Conservation (phyloP, 2,329 filamentous ascomycete genomes). For the Fusarium neocosmosporiellum region DNA sequence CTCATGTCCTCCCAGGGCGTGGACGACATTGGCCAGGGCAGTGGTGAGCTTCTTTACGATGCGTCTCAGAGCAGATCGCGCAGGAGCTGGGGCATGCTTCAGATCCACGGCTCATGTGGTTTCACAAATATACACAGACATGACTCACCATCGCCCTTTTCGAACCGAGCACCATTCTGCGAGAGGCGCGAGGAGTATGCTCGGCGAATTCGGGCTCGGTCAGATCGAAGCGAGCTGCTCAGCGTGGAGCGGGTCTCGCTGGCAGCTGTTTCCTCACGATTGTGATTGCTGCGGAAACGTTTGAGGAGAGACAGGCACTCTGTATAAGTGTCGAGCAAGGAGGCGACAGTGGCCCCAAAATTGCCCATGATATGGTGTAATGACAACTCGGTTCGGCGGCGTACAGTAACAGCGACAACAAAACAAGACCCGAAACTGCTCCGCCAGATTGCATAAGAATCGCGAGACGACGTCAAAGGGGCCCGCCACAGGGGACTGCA, state of each 20-base stretch:
- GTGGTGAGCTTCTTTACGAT: slow-evolving; percentile 57
- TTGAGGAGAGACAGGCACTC: slow-evolving; percentile 58
- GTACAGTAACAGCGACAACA: slow-evolving; percentile 11
- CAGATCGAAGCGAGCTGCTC: slow-evolving; percentile 52
- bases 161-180: slow-evolving; percentile 55
- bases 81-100: slow-evolving; percentile 46
- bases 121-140: slow-evolving; percentile 14
- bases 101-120: slow-evolving; percentile 16
- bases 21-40: slow-evolving; percentile 54
- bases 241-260: slow-evolving; percentile 42
- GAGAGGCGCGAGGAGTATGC: slow-evolving; percentile 57
- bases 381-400: slow-evolving; percentile 13
- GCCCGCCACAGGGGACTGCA: slow-evolving; percentile 26
- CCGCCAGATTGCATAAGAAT: slow-evolving; percentile 32
- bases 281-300: slow-evolving; percentile 42
- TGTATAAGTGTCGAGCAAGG: slow-evolving; percentile 60
- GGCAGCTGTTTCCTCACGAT: slow-evolving; percentile 32
- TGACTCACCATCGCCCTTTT: slow-evolving; percentile 61
- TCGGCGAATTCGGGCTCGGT: slow-evolving; percentile 54
- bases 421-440: slow-evolving; percentile 15
- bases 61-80: slow-evolving; percentile 53
- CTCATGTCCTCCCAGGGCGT: slow-evolving; percentile 47
- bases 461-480: slow-evolving; percentile 23
- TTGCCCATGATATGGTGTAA: slow-evolving; percentile 43
- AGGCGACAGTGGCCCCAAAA: slow-evolving; percentile 57